phyloP scores from a whole-genome alignment of 2,329 filamentous ascomycete genomes.

The Colletotrichum salicis region DNA sequence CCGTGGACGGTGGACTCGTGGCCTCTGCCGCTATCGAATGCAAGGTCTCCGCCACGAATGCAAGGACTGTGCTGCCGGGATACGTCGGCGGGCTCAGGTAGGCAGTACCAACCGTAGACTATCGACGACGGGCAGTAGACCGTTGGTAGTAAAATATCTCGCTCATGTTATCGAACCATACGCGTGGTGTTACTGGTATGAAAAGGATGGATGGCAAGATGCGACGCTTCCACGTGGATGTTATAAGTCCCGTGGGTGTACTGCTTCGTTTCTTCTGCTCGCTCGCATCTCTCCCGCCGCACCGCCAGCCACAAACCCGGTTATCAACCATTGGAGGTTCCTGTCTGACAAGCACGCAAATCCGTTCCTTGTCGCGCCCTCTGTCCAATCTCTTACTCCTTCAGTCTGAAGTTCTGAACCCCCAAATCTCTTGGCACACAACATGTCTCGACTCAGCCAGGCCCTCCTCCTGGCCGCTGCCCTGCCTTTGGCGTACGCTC shows the following conservation, averaged over 20 bases:
- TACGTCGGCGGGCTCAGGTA: neutral
- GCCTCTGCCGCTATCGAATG: constrained; percentile 5
- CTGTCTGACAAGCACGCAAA: constrained; percentile 8
- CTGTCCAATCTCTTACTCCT: constrained; percentile 12
- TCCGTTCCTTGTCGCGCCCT: neutral
- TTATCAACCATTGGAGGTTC: constrained; percentile 10
- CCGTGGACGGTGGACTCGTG: neutral
- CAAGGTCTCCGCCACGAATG: neutral
- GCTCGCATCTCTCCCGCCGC: neutral
- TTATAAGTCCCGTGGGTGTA: constrained; percentile 7
- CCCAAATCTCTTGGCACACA: constrained; percentile 2
- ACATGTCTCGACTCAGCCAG: constrained; percentile 20
- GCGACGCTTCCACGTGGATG: constrained; percentile 17
- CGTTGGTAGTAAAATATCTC: neutral
- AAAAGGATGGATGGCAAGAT: neutral
- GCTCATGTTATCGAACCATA: constrained; percentile 1
- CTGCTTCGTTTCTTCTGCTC: constrained; percentile 1
- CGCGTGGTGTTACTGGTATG: neutral
- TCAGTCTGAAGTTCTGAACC: neutral
- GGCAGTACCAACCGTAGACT: neutral
- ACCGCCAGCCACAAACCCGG: constrained; percentile 20
- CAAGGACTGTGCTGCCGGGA: neutral
- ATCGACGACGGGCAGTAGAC: neutral
- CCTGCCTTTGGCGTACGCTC: constrained; percentile 7
- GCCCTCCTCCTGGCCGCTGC: constrained; percentile 14